Base-by-base conservation (phyloP, 495 filamentous ascomycete genomes). In the Clavariopsis aquatica region DNA sequence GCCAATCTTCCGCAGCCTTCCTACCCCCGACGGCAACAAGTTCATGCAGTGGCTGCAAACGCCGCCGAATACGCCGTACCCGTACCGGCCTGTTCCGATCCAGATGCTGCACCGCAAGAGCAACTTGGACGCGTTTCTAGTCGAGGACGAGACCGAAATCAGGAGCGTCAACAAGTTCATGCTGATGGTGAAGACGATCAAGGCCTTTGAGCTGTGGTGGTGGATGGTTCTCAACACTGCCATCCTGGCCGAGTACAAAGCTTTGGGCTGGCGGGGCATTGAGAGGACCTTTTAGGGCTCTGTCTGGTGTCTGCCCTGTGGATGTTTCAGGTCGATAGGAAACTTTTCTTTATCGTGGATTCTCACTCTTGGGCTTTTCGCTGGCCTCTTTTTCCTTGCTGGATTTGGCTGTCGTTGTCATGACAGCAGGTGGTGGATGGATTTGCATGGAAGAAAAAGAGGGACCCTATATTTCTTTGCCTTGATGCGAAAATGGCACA, bases 201-300 rank as follows among this genome's bases (percentile, higher is more conserved):
- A 49, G n/a, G 56, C 49, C 7, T 22, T 65, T 22, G 9, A 22
- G 20, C n/a, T 65, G 3, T 65, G 38, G 15, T 65, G 62, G 62
- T 65, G 45, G 45, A 9, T 65, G 0, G 45, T 15, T 1, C 2
- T 3, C 13, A 46, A 45, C 20, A 65, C 58, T n/a, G 15, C 2
- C 17, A 20, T 19, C 20, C 22, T 60, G 34, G 23, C 23, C 38
- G 13, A 17, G 1, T 49, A 56, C 46, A 7, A 57, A 38, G 17
- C 12, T 8, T 1, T 31, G 15, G n/a, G 24, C 3, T 55, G 51
- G 60, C 9, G 8, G 23, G 47, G 59, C 6, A 45, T 62, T 6
- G 49, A 45, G 12, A 22, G n/a, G 6, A 49, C 53, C 49, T 41
- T 45, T n/a, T 29, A 36, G n/a, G 17, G n/a, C n/a, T 34, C 12